A percentile compares a stretch with the other conserved stretches of the same genome.
Evolutionary conservation across 495 filamentous ascomycete species (phyloP).

Genomic region (Delitschia confertaspora): DNA sequence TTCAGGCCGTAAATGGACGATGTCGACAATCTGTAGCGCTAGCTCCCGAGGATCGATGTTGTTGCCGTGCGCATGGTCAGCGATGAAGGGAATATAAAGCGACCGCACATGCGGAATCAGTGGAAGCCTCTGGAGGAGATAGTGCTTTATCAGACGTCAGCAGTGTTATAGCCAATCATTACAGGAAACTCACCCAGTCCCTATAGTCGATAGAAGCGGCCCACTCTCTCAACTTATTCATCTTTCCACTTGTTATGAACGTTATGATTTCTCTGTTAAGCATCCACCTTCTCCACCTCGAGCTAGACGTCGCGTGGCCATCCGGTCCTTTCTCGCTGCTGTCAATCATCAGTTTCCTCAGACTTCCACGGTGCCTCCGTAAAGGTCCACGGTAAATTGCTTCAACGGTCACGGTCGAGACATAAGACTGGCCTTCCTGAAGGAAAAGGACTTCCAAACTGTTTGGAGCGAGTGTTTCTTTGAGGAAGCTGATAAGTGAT

Average conservation of each 20-base stretch:
- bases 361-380: constrained; percentile 59
- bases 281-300: constrained; percentile 65
- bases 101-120: constrained; percentile 65
- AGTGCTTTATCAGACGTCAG: constrained; percentile 57
- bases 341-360: constrained; percentile 73
- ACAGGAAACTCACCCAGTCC: constrained; percentile 63
- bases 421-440: constrained; percentile 57
- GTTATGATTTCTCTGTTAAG: constrained; percentile 62
- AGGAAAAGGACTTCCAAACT: constrained; percentile 76
- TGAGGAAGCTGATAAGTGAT: constrained; percentile 71
- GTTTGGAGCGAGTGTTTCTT: constrained; percentile 77
- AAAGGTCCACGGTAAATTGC: constrained; percentile 67
- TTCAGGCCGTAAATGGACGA: constrained; percentile 78
- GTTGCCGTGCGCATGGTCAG: constrained; percentile 50
- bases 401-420: constrained; percentile 57
- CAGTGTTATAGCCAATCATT: constrained; percentile 2
- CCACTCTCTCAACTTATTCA: constrained; percentile 67
- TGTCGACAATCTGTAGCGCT: constrained; percentile 75
- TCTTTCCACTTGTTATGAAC: constrained; percentile 75
- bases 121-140: constrained; percentile 75
- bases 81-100: constrained; percentile 68
- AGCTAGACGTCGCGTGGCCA: constrained; percentile 32
- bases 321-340: constrained; percentile 45
- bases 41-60: constrained; percentile 58
- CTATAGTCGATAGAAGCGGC: constrained; percentile 69